phyloP scores from a whole-genome alignment of 768 basidiomycete species.

The Russula dissimulans region DNA sequence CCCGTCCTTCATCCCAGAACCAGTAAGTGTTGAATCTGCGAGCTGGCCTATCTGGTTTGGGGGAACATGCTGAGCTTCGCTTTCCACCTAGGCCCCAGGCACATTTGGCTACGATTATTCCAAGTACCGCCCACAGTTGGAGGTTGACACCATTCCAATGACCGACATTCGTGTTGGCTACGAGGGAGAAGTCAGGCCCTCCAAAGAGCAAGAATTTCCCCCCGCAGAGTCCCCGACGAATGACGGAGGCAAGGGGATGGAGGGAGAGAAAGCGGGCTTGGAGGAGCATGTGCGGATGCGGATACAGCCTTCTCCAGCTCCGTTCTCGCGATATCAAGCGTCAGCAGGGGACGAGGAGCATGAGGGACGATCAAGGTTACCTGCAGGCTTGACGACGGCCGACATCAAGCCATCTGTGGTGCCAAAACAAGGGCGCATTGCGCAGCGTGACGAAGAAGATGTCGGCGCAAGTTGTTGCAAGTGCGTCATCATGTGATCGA shows the following conservation, averaged over 20 bases:
- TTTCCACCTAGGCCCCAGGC: slow-evolving; percentile 53
- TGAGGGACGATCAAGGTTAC: slow-evolving; percentile 14
- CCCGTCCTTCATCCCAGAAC: slow-evolving; percentile 36
- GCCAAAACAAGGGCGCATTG: slow-evolving; percentile 15
- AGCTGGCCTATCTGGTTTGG: neutral
- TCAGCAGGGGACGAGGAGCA: slow-evolving; percentile 13
- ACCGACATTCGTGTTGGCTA: neutral
- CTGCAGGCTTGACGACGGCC: slow-evolving; percentile 11
- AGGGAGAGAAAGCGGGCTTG: neutral
- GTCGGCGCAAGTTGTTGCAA: slow-evolving; percentile 61
- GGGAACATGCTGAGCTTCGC: neutral
- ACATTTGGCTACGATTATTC: slow-evolving; percentile 72
- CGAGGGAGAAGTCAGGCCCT: slow-evolving; percentile 13
- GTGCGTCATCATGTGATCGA: slow-evolving; percentile 73
- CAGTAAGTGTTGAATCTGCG: slow-evolving; percentile 36
- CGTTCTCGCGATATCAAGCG: slow-evolving; percentile 49
- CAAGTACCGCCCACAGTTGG: slow-evolving; percentile 45
- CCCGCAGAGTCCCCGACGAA: neutral
- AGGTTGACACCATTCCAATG: slow-evolving; percentile 3
- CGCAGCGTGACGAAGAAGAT: slow-evolving; percentile 36
- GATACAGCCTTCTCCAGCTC: slow-evolving; percentile 43
- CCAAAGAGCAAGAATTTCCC: neutral
- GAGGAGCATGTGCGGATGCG: slow-evolving; percentile 21
- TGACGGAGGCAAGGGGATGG: neutral
- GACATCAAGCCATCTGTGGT: slow-evolving; percentile 7